Percentiles rank a stretch among this genome's conserved stretches.
phyloP scores from a whole-genome alignment of 495 filamentous ascomycete genomes.

The Aspergillus nanangensis region DNA sequence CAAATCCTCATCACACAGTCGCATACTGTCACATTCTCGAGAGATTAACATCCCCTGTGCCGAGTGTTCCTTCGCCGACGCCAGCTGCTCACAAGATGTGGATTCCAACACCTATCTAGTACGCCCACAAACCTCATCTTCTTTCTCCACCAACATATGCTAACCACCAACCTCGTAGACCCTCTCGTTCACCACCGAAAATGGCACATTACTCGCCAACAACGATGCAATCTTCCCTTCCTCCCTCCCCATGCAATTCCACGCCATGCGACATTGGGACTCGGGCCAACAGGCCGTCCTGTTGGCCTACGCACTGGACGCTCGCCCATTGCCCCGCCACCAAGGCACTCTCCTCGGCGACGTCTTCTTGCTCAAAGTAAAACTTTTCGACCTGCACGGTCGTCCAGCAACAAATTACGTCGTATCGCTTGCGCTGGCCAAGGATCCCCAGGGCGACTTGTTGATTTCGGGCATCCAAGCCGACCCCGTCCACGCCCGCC shows the following conservation, averaged over 20 bases:
- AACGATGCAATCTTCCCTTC: conserved; percentile 40
- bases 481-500: conserved; percentile 7
- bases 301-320: conserved; percentile 24
- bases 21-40: conserved; percentile 11
- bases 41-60: conserved; percentile 22
- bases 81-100: conserved; percentile 9
- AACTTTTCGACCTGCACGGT: conserved; percentile 23
- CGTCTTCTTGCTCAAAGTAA: conserved; percentile 22
- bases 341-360: conserved; percentile 12
- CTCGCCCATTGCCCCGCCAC: conserved; percentile 18
- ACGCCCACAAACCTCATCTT: neutral
- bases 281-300: conserved; percentile 11
- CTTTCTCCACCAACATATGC: neutral
- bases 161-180: conserved; percentile 19
- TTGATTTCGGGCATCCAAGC: conserved; percentile 21
- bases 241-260: conserved; percentile 25
- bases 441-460: conserved; percentile 29
- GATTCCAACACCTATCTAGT: conserved; percentile 22
- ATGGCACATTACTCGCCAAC: conserved; percentile 41
- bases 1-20: neutral
- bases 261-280: conserved; percentile 19
- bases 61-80: conserved; percentile 10
- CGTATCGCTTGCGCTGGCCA: conserved; percentile 44
- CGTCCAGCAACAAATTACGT: conserved; percentile 55
- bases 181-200: conserved; percentile 33